These are phyloP conservation scores for Lotmaria passim DNA, from an alignment of 208 protist species.

Conservation along the genomic window DNA sequence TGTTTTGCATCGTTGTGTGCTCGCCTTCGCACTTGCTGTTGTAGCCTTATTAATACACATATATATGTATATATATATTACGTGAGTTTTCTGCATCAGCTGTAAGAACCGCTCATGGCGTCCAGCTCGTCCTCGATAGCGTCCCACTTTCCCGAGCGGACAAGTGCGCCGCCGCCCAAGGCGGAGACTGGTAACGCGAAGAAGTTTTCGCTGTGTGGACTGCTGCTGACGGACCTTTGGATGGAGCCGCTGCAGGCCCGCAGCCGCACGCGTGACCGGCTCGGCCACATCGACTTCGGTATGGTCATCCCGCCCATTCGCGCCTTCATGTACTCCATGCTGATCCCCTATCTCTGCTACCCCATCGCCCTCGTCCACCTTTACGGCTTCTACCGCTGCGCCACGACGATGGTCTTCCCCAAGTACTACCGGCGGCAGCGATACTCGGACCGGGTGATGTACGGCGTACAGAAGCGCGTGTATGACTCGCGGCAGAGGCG, in stretches of 20 bases:
- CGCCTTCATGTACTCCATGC: slow-evolving; percentile 76
- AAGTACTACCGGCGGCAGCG: slow-evolving; percentile 73
- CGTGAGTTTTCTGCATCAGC: too few relatives aligned
- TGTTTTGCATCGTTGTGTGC: too few relatives aligned
- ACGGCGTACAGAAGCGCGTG: slow-evolving; percentile 83
- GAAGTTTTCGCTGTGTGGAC: slow-evolving; percentile 27
- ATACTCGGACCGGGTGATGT: slow-evolving; percentile 79
- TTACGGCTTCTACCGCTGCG: slow-evolving; percentile 86
- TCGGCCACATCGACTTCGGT: slow-evolving; percentile 89
- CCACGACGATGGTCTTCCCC: slow-evolving; percentile 64
- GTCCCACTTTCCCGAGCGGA: slow-evolving; percentile 22
- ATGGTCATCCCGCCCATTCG: slow-evolving; percentile 83
- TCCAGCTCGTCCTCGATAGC: slow-evolving; percentile 16
- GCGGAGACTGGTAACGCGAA: background rate
- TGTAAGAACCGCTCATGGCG: background rate
- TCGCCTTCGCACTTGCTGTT: too few relatives aligned
- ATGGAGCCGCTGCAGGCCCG: slow-evolving; percentile 68
- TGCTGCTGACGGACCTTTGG: slow-evolving; percentile 80
- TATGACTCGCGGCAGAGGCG: slow-evolving; percentile 63
- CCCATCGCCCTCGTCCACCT: slow-evolving; percentile 65
- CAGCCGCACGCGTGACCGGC: slow-evolving; percentile 72
- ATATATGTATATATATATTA: too few relatives aligned
- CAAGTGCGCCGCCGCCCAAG: background rate
- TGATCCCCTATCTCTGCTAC: slow-evolving; percentile 82
- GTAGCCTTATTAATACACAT: too few relatives aligned